Conservation (phyloP, 371 early-diverging fungal genomes). For the Mortierella sp. region DNA sequence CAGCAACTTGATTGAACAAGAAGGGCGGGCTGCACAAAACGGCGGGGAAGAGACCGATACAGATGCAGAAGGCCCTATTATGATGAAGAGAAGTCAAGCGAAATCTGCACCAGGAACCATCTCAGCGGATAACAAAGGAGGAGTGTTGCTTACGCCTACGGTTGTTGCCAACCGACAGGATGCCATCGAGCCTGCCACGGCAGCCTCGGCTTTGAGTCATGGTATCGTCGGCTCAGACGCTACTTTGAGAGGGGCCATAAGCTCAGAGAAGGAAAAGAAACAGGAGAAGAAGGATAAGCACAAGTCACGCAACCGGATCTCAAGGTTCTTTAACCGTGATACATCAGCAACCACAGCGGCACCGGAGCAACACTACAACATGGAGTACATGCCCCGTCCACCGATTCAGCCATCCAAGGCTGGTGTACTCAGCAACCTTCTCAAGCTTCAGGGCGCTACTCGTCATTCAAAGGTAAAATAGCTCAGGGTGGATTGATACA, state of each 20-base stretch:
- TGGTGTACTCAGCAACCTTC: constrained; percentile 61
- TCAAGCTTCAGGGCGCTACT: constrained; percentile 51
- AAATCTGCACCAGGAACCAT: constrained; percentile 6
- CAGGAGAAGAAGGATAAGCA: constrained; percentile 22
- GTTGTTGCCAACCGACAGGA: constrained; percentile 35
- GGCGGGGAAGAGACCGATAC: constrained; percentile 10
- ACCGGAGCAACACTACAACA: constrained; percentile 2
- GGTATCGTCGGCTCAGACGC: constrained; percentile 16
- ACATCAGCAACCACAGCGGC: neutral
- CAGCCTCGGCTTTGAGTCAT: constrained; percentile 3
- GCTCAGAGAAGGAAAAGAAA: constrained; percentile 12
- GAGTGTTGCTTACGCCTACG: constrained; percentile 31
- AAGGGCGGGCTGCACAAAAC: constrained; percentile 11
- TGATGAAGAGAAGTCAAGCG: constrained; percentile 15
- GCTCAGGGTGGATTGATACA: neutral
- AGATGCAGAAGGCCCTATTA: constrained; percentile 22
- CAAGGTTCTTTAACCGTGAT: constrained; percentile 27
- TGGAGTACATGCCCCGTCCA: constrained; percentile 1
- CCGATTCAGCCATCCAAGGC: constrained; percentile 54
- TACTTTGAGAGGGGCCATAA: neutral
- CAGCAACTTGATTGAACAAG: constrained; percentile 33
- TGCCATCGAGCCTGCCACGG: constrained; percentile 12
- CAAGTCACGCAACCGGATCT: constrained; percentile 28
- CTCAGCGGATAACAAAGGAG: constrained; percentile 11
- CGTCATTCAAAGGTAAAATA: constrained; percentile 34